Base-by-base conservation (phyloP, 805 yeast species). In the Wickerhamomyces tratensis region DNA sequence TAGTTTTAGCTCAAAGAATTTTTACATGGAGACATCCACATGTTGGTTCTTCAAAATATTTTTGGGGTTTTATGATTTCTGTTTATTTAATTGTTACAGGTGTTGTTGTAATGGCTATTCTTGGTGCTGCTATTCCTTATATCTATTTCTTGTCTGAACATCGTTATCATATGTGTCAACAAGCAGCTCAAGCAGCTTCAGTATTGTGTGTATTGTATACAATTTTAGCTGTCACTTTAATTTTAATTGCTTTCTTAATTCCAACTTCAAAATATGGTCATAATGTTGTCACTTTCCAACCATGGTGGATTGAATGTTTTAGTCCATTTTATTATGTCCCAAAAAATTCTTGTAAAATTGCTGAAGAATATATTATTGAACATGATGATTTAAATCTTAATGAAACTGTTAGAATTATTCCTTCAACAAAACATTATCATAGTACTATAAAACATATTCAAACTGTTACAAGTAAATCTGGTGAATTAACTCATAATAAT, bases 21-120 rank as follows among this genome's bases (percentile, higher is more conserved):
- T 80, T 81, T 60, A 79, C 86, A 6, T 81, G 87, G 85, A 68
- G 81, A 57, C 89, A 83, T 55, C 89, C 91, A 7, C 78, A 75
- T 41, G 71, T 78, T 10, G 89, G 88, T 35, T 68, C 76, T 20
- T 58, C 71, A 37, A 63, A 58, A 43, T 45, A 64, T 33, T 76
- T 82, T 51, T 74, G 79, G 74, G 46, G 46, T 33, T 41, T 62
- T 29, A 74, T 82, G 81, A 54, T 69, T 38, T 36, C 59, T 4
- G 49, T 77, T 34, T 82, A 83, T 53, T 49, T 61, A 7, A 49
- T 79, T 40, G 87, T 83, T 29, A 42, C 69, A 27, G 79, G 72
- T 6, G 68, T 82, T 41, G 72, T 82, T 39, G 68, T 69, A n/a
- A 78, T 82, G 82, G 82, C 87, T 15, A 73, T 83, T 51, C 64